Conservation (phyloP, 768 basidiomycete genomes). For the Phaffia australis region DNA sequence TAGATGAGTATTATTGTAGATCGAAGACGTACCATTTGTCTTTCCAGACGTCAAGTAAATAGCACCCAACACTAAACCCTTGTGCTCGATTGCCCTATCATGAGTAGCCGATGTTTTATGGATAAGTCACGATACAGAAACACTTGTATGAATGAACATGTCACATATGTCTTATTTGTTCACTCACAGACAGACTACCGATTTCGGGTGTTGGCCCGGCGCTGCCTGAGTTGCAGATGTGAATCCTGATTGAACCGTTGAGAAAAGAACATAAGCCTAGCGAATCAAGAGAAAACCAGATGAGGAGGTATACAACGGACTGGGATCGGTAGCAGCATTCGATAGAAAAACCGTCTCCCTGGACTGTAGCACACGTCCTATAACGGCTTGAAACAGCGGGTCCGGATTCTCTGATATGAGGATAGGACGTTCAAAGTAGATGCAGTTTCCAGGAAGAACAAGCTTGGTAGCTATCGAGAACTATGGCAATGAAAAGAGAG, state of each 20-base stretch:
- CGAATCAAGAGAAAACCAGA: no score
- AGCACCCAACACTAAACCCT: constrained; percentile 11
- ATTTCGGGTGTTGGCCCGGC: background rate
- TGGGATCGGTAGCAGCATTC: constrained; percentile 5
- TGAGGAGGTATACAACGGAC: background rate
- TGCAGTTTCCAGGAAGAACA: constrained; percentile 50
- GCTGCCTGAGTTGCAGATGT: background rate
- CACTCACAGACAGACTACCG: constrained; percentile 10
- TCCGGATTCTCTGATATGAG: constrained; percentile 5
- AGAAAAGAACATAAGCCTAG: background rate
- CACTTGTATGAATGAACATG: no score
- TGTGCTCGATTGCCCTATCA: background rate
- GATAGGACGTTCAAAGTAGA: constrained; percentile 49
- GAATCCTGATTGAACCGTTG: background rate
- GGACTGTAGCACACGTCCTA: constrained; percentile 13
- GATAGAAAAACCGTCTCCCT: constrained; percentile 15
- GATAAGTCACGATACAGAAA: no score
- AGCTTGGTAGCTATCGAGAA: constrained; percentile 61
- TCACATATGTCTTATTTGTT: no score
- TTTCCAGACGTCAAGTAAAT: constrained; percentile 11
- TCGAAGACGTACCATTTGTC: background rate
- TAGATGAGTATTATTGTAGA: no score
- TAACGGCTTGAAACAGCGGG: constrained; percentile 2
- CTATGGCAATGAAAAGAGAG: constrained; percentile 35
- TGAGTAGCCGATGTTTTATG: no score